phyloP scores from a whole-genome alignment of 495 filamentous ascomycete genomes.

The Daldinia concentrica region DNA sequence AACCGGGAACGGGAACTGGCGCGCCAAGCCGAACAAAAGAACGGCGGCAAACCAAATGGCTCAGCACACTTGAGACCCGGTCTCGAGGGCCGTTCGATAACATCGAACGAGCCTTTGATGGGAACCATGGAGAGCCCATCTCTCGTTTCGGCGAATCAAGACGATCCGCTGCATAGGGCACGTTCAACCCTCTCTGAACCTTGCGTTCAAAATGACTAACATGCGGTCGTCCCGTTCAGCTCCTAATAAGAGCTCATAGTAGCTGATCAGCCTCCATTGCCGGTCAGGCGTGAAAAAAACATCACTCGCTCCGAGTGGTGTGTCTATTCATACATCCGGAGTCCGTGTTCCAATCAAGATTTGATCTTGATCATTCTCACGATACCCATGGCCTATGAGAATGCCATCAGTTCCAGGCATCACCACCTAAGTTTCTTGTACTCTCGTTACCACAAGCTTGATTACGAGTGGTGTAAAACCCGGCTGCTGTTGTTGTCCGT shows the following conservation, averaged over 20 bases:
- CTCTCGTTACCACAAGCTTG: constrained; percentile 38
- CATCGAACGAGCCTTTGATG: constrained; percentile 66
- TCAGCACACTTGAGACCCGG: constrained; percentile 44
- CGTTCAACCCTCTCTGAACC: constrained; percentile 60
- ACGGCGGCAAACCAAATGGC: constrained; percentile 33
- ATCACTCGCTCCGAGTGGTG: constrained; percentile 12
- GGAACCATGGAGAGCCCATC: constrained; percentile 69
- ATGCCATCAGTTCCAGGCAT: constrained; percentile 40
- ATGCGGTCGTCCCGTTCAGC: constrained; percentile 44
- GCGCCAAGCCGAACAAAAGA: constrained; percentile 48
- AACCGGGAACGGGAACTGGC: constrained; percentile 60
- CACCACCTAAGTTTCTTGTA: constrained; percentile 41
- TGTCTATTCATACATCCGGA: constrained; percentile 12
- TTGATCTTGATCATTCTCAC: constrained; percentile 35
- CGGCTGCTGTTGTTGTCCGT: constrained; percentile 39
- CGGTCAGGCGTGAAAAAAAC: constrained; percentile 20
- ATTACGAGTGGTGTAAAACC: constrained; percentile 36
- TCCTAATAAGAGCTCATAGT: constrained; percentile 61
- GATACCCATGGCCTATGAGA: constrained; percentile 41
- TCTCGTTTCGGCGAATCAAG: constrained; percentile 66
- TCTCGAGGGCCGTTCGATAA: constrained; percentile 65
- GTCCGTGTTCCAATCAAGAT: constrained; percentile 36
- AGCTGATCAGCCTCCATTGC: constrained; percentile 49
- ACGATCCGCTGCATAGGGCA: constrained; percentile 78
- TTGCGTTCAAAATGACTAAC: constrained; percentile 47